These are phyloP conservation scores for Lachancea fermentati DNA, from an alignment of 805 yeast genomes.

Conservation along the genomic window DNA sequence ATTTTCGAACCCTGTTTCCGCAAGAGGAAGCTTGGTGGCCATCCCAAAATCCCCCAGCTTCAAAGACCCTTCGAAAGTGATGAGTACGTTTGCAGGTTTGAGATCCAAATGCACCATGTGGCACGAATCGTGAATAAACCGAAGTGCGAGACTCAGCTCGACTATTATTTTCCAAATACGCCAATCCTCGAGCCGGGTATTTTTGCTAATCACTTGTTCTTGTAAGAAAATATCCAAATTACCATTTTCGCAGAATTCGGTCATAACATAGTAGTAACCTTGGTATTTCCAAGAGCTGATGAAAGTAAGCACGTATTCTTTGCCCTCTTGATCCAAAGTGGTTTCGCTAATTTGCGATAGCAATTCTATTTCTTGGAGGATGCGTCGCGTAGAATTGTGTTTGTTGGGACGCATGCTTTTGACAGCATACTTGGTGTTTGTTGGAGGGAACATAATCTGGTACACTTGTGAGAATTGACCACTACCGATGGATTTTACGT, in stretches of 20 bases:
- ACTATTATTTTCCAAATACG: slow-evolving; percentile 94
- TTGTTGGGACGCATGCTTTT: slow-evolving; percentile 65
- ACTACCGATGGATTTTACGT: slow-evolving; percentile 65
- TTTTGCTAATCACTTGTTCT: slow-evolving; percentile 63
- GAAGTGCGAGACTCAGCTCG: slow-evolving; percentile 74
- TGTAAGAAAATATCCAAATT: slow-evolving; percentile 78
- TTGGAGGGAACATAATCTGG: slow-evolving; percentile 63
- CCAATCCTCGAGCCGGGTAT: slow-evolving; percentile 74
- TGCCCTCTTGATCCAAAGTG: slow-evolving; percentile 47
- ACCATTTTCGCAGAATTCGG: slow-evolving; percentile 94
- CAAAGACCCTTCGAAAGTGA: slow-evolving; percentile 89
- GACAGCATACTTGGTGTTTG: slow-evolving; percentile 65
- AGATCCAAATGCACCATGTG: slow-evolving; percentile 80
- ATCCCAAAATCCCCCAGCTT: slow-evolving; percentile 97
- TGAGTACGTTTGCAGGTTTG: slow-evolving; percentile 91
- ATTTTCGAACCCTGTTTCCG: slow-evolving; percentile 61
- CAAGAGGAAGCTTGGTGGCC: slow-evolving; percentile 76
- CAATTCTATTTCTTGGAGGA: slow-evolving; percentile 29
- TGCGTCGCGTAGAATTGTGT: slow-evolving; percentile 22
- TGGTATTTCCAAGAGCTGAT: slow-evolving; percentile 82
- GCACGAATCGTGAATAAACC: slow-evolving; percentile 69
- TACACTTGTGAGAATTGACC: slow-evolving; percentile 92
- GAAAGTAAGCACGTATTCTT: slow-evolving; percentile 71
- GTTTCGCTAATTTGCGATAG: slow-evolving; percentile 30
- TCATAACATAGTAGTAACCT: slow-evolving; percentile 79